A percentile compares a stretch with the other conserved stretches of the same genome.
These are phyloP conservation scores for Tolypocladium sp. DNA, from an alignment of 2,329 filamentous ascomycete species.

Conservation along the genomic window DNA sequence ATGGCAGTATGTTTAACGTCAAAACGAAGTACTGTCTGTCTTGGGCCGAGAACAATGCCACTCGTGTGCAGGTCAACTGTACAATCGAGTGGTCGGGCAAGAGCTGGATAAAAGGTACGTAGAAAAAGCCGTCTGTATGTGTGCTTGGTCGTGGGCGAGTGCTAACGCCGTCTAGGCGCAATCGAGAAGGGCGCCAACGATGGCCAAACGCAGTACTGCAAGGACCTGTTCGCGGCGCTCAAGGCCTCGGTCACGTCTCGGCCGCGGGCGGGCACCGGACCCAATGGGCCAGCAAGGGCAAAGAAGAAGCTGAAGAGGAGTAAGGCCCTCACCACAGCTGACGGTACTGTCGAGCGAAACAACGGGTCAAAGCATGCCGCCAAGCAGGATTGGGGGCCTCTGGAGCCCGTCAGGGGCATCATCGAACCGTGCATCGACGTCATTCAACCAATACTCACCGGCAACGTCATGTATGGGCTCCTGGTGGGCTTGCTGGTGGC, in stretches of 20 bases:
- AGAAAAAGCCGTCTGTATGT: not conserved
- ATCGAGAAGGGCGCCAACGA: conserved; percentile 95
- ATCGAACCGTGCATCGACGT: conserved; percentile 63
- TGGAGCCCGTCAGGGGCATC: conserved; percentile 68
- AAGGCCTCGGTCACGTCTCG: conserved; percentile 64
- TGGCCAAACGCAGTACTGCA: conserved; percentile 76
- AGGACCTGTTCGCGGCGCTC: conserved; percentile 66
- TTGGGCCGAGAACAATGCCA: conserved; percentile 82
- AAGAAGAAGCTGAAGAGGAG: conserved; percentile 55
- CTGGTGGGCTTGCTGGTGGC: conserved; percentile 65
- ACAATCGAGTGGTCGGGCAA: conserved; percentile 94
- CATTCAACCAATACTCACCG: conserved; percentile 60
- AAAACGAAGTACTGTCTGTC: conserved; percentile 94
- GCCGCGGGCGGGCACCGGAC: conserved; percentile 36
- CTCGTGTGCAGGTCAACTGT: conserved; percentile 78
- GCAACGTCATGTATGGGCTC: conserved; percentile 69
- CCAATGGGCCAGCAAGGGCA: conserved; percentile 39
- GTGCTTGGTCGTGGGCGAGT: not conserved
- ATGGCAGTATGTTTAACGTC: conserved; percentile 79
- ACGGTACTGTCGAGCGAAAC: conserved; percentile 29
- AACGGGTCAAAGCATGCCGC: conserved; percentile 30
- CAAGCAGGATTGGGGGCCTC: conserved; percentile 59
- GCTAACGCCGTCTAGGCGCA: conserved; percentile 48
- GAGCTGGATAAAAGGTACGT: conserved; percentile 89
- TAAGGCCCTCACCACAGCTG: conserved; percentile 34